Base-by-base conservation (phyloP, 2,329 filamentous ascomycete species). In the Trichoderma brevicompactum region DNA sequence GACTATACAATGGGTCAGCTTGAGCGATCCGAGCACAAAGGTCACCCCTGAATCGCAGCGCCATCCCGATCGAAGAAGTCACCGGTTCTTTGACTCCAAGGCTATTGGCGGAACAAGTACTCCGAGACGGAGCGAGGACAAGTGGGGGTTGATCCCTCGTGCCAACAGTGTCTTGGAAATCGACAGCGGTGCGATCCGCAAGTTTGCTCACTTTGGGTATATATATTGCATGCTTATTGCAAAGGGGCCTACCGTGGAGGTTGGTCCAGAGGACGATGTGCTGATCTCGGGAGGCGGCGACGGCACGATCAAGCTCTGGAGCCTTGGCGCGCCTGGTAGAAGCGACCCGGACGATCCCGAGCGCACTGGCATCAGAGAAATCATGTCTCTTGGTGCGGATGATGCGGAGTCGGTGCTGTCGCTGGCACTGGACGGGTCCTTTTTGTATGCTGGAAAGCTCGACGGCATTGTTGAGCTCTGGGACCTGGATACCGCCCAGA, bases 171-270 rank as follows among this genome's bases (percentile, higher is more conserved):
- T 90, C 1, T 80, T 98, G 6, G 92, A 96, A 74, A 93, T 97
- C 66, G 90, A 92, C 72, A 87, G 88, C 56, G 86, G 91, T 23
- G 89, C 94, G 64, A 91, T 96, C 65, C 86, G 85, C 65, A 91
- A 95, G 72, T 99, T 96, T 78, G 93, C 95, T 1, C 95, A 99
- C 76, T 94, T 89, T 76, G 95, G 96, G 50, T 98, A 97, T 75
- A 89, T 99, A 0, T 97, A 97, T 76, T 96, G 93, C 76, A 98
- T 98, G 94, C 83, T 96, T 5, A 83, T 99, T 66, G 89, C 92
- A 0, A 88, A 86, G 67, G 92, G 91, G 0, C 83, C 85, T 0
- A 87, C 85, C 0, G 81, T 87, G 1, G 83, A 92, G 7, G 84
- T 92, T 4, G 89, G 89, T 7, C 82, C 86, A 0, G 88, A 92